Percentiles rank a stretch among this genome's conserved stretches.
Evolutionary conservation across 106 monocot genomes (phyloP).

Genomic region (Platanthera zijinensis): DNA sequence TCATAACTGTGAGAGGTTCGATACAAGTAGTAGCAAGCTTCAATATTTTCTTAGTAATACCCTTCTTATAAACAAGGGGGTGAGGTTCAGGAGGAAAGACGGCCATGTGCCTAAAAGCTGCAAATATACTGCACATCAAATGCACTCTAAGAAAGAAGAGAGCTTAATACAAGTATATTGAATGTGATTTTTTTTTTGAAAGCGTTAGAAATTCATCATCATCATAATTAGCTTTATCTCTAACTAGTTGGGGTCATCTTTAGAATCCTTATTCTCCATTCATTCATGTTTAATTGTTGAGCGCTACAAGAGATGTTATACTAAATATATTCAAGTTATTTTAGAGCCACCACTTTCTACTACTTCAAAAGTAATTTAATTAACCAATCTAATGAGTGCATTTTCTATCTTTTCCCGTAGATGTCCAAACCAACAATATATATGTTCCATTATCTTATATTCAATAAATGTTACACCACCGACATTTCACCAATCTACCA

Average conservation of each 20-base stretch:
- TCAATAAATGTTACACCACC: not conserved
- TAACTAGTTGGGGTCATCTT: not conserved
- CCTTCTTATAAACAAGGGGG: slow-evolving; percentile 64
- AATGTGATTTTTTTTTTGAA: not conserved
- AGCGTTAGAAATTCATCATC: not conserved
- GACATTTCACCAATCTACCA: not conserved
- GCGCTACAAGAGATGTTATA: not conserved
- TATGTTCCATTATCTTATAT: not conserved
- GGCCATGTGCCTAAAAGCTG: slow-evolving; percentile 73
- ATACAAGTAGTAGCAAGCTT: slow-evolving; percentile 58
- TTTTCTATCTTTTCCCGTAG: not conserved
- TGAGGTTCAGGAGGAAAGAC: slow-evolving; percentile 91
- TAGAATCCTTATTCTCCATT: not conserved
- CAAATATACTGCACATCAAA: not conserved
- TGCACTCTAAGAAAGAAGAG: not conserved
- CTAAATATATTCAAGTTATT: not conserved
- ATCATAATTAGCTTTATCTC: not conserved
- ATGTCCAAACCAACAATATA: not conserved
- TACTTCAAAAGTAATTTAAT: not conserved
- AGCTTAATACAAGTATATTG: not conserved
- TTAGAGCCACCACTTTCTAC: not conserved
- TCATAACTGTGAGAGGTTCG: slow-evolving; percentile 73
- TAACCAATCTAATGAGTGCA: not conserved
- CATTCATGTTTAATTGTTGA: not conserved
- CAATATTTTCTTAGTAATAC: slow-evolving; percentile 16